Evolutionary conservation across 148 eudicot genomes (phyloP).

Genomic region (Fagopyrum esculentum): DNA sequence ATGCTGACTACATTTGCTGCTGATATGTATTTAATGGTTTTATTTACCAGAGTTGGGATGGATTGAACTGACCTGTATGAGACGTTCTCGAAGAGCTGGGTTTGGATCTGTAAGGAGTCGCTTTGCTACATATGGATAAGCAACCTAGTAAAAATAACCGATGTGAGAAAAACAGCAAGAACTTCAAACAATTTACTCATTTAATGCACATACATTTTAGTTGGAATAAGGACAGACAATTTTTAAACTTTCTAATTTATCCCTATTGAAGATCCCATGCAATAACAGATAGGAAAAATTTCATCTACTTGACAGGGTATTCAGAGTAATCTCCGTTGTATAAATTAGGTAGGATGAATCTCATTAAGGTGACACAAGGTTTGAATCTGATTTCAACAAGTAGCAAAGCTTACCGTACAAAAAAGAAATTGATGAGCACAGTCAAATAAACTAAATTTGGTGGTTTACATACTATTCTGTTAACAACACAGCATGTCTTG

Average conservation of each 20-base stretch:
- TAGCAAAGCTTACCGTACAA: too few relatives aligned
- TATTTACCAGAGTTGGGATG: background rate
- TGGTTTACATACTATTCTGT: too few relatives aligned
- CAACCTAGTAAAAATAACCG: constrained; percentile 46
- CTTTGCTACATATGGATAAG: constrained; percentile 95
- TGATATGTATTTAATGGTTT: background rate
- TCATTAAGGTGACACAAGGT: too few relatives aligned
- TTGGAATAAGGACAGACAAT: background rate
- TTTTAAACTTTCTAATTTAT: too few relatives aligned
- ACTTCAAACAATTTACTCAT: background rate
- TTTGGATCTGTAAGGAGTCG: constrained; percentile 97
- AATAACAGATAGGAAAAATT: background rate
- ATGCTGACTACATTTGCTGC: background rate
- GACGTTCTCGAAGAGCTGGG: constrained; percentile 94
- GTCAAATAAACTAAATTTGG: too few relatives aligned
- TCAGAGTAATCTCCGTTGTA: too few relatives aligned
- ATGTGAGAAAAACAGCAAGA: background rate
- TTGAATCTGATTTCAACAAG: too few relatives aligned
- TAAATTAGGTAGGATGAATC: too few relatives aligned
- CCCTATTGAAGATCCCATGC: background rate
- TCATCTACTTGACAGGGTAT: background rate
- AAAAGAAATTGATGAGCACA: too few relatives aligned
- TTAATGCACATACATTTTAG: background rate
- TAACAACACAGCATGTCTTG: too few relatives aligned
- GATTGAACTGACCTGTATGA: constrained; percentile 65